phyloP scores from a whole-genome alignment of 2,329 filamentous ascomycete genomes.

The Epicoccum sorghinum region DNA sequence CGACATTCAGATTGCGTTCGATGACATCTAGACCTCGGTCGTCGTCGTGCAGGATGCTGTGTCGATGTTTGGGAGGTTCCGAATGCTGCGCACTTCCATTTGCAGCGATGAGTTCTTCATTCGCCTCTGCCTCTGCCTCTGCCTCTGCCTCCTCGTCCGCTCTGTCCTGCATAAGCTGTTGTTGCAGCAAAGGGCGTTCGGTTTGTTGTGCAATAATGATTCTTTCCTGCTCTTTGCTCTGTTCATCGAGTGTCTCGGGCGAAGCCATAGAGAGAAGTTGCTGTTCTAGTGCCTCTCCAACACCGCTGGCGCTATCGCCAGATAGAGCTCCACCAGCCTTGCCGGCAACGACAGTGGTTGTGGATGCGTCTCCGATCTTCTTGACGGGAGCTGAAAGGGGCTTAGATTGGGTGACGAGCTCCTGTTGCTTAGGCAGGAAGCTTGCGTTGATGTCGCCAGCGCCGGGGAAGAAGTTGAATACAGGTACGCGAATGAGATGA shows the following conservation, averaged over 20 bases:
- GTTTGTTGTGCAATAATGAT: slow-evolving; percentile 86
- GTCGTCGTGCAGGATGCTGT: slow-evolving; percentile 85
- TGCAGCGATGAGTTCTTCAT: slow-evolving; percentile 50
- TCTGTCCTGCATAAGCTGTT: slow-evolving; percentile 89
- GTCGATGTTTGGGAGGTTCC: slow-evolving; percentile 58
- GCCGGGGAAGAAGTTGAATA: slow-evolving; percentile 97
- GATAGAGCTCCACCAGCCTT: slow-evolving; percentile 27
- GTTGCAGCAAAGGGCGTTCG: slow-evolving; percentile 85
- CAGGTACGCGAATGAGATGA: slow-evolving; percentile 92
- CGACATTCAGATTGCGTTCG: slow-evolving; percentile 72
- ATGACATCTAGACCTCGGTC: slow-evolving; percentile 82
- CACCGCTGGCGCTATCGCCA: slow-evolving; percentile 46
- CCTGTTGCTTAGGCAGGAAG: slow-evolving; percentile 79
- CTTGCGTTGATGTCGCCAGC: slow-evolving; percentile 99
- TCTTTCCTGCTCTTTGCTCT: slow-evolving; percentile 85
- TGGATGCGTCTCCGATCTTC: slow-evolving; percentile 26
- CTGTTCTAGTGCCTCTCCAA: slow-evolving; percentile 70
- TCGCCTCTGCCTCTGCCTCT: slow-evolving; percentile 50
- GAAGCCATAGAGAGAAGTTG: slow-evolving; percentile 77
- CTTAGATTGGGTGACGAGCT: slow-evolving; percentile 38
- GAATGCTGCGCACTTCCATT: slow-evolving; percentile 46
- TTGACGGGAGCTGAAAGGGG: slow-evolving; percentile 26
- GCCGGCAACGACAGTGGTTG: slow-evolving; percentile 25
- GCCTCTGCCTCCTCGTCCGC: slow-evolving; percentile 70
- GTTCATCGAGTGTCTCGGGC: slow-evolving; percentile 74